Base-by-base conservation (phyloP, 1,284 basidiomycete genomes). In the Ganoderma boninense region DNA sequence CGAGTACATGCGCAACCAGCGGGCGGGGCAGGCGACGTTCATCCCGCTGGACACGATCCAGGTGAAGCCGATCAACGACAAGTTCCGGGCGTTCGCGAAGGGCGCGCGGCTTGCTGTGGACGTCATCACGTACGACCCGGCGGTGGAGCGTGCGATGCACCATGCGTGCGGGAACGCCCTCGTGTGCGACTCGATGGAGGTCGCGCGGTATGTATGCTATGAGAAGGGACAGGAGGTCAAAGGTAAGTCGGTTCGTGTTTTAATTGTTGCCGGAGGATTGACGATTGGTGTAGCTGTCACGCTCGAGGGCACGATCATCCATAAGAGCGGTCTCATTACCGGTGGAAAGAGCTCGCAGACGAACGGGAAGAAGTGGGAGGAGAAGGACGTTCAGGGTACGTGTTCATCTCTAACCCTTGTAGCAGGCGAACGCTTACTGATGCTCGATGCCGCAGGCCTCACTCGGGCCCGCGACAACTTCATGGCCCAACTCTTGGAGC, bases 11-110 rank as follows among this genome's bases (percentile, higher is more conserved):
- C 94, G 96, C 71, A 96, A 94, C 77, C 96, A 98, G 82, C 93
- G 97, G 43, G 91, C 93, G 0, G 97, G 97, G 1, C 95, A 97
- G 82, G 97, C 97, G 8, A 99, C 97, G 0, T 99, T 99, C 84
- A 93, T 99, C 64, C 98, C 98, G 0, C 91, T 99, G 14, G 97
- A 99, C 80, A 97, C 95, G 1, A 97, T 99, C 74, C 95, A 97
- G 78, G 92, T 94, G 62, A 98, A 97, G 80, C 92, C 96, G 1
- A 88, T 97, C 74, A 97, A 97, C 74, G 98, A 99, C 83, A 97
- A 96, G 79, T 95, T 96, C 80, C 92, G 98, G 44, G 94, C 94
- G 23, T 95, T 98, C 76, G 94, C 94, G 10, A 94, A 94, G 74
- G 97, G 97, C 0, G 96, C 97, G 2, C 87, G 97, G 62, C 87